Evolutionary conservation across 805 yeast species (phyloP).

Genomic region (Starmerella khaoyaiensis): DNA sequence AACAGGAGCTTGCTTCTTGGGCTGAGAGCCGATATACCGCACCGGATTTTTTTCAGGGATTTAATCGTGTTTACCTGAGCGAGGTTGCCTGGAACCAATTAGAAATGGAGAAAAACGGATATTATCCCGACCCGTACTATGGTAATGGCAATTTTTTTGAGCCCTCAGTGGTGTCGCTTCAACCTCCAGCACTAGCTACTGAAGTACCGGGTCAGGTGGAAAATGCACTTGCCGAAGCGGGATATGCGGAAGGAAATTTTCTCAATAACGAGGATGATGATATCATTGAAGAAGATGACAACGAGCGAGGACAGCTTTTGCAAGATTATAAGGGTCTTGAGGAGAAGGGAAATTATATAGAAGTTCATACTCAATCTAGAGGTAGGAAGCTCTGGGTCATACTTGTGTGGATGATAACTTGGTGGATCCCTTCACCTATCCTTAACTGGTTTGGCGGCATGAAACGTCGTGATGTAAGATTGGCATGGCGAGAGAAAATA

Average conservation of each 20-base stretch:
- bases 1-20: conserved; percentile 25
- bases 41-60: conserved; percentile 28
- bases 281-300: conserved; percentile 25
- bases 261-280: conserved; percentile 26
- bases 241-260: conserved; percentile 1
- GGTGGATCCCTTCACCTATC: conserved; percentile 32
- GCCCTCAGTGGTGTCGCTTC: conserved; percentile 6
- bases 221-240: conserved; percentile 7
- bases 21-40: conserved; percentile 27
- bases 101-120: conserved; percentile 20
- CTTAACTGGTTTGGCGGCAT: conserved; percentile 29
- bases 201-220: conserved; percentile 16
- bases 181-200: conserved; percentile 10
- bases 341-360: conserved; percentile 25
- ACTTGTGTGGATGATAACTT: conserved; percentile 32
- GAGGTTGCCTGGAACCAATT: conserved; percentile 31
- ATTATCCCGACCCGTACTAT: neutral
- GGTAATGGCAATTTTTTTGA: neutral
- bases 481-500: conserved; percentile 35
- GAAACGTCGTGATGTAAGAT: conserved; percentile 31
- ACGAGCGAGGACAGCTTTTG: conserved; percentile 20
- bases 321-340: conserved; percentile 25
- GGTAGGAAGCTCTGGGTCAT: conserved; percentile 29
- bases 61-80: conserved; percentile 28
- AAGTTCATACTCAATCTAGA: conserved; percentile 25